These are phyloP conservation scores for Trichophyton simii DNA, from an alignment of 2,329 filamentous ascomycete genomes.

Conservation along the genomic window DNA sequence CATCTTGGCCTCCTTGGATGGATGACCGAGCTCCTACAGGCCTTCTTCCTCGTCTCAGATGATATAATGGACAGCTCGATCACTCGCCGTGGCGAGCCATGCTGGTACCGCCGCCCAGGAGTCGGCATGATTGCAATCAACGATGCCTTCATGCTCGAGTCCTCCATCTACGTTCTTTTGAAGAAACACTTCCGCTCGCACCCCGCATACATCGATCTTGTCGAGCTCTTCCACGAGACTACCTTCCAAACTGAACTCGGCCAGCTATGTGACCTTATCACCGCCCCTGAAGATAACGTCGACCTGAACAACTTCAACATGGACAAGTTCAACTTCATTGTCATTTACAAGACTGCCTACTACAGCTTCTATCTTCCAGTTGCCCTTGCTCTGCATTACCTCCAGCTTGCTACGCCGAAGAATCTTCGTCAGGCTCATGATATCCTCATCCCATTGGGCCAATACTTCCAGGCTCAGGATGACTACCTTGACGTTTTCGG, in stretches of 20 bases:
- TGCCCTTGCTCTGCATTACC: conserved; percentile 74
- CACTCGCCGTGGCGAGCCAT: conserved; percentile 84
- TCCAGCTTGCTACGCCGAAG: conserved; percentile 69
- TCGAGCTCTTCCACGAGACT: conserved; percentile 94
- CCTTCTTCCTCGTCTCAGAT: conserved; percentile 96
- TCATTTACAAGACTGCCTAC: conserved; percentile 98
- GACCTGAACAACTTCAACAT: conserved; percentile 91
- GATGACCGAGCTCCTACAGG: conserved; percentile 96
- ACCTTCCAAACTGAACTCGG: conserved; percentile 91
- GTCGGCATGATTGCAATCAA: conserved; percentile 98
- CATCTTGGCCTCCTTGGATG: conserved; percentile 78
- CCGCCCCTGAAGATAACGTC: conserved; percentile 85
- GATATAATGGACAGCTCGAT: conserved; percentile 98
- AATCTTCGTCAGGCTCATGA: conserved; percentile 83
- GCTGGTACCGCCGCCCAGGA: conserved; percentile 84
- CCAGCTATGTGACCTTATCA: conserved; percentile 87
- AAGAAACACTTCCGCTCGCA: conserved; percentile 88
- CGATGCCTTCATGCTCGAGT: conserved; percentile 92
- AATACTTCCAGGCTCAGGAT: conserved; percentile 99
- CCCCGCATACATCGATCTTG: conserved; percentile 73
- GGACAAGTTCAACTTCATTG: conserved; percentile 94
- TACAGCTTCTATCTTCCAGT: conserved; percentile 99
- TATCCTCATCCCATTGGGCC: conserved; percentile 90
- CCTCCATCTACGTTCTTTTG: conserved; percentile 76
- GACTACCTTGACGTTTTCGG: conserved; percentile 98